phyloP scores from a whole-genome alignment of 1,284 basidiomycete species.

The Porodaedalea pini region DNA sequence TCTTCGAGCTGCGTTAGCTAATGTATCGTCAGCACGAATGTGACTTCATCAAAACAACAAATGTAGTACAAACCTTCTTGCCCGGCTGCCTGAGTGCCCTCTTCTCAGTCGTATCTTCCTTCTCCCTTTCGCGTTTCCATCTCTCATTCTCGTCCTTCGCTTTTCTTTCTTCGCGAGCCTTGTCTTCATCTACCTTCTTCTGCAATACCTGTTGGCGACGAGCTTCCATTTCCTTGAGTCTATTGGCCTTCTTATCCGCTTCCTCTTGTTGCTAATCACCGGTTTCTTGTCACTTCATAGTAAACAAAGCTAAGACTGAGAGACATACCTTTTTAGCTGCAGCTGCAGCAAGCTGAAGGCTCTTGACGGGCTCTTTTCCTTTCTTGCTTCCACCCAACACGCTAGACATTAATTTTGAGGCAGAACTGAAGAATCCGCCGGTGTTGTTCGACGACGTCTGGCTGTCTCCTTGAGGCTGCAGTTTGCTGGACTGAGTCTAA shows the following conservation, averaged over 20 bases:
- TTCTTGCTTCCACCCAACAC: slow-evolving; percentile 67
- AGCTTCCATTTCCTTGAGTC: slow-evolving; percentile 77
- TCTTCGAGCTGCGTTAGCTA: slow-evolving; percentile 43
- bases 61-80: slow-evolving; percentile 49
- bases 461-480: neutral
- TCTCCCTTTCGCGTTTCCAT: slow-evolving; percentile 70
- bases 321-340: slow-evolving; percentile 78
- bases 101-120: slow-evolving; percentile 71
- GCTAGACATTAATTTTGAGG: slow-evolving; percentile 59
- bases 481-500: slow-evolving; percentile 2
- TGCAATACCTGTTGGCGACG: slow-evolving; percentile 67
- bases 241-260: slow-evolving; percentile 69
- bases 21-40: slow-evolving; percentile 21
- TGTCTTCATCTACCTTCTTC: slow-evolving; percentile 79
- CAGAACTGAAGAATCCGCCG: slow-evolving; percentile 59
- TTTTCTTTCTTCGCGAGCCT: slow-evolving; percentile 63
- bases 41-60: neutral
- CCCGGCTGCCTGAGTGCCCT: slow-evolving; percentile 44
- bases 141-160: slow-evolving; percentile 66
- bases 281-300: neutral
- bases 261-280: slow-evolving; percentile 84
- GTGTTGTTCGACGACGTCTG: slow-evolving; percentile 16
- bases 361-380: slow-evolving; percentile 72
- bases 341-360: slow-evolving; percentile 74
- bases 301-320: neutral